Evolutionary conservation across 2,329 filamentous ascomycete genomes (phyloP).

Genomic region (Xylariaceae sp.): DNA sequence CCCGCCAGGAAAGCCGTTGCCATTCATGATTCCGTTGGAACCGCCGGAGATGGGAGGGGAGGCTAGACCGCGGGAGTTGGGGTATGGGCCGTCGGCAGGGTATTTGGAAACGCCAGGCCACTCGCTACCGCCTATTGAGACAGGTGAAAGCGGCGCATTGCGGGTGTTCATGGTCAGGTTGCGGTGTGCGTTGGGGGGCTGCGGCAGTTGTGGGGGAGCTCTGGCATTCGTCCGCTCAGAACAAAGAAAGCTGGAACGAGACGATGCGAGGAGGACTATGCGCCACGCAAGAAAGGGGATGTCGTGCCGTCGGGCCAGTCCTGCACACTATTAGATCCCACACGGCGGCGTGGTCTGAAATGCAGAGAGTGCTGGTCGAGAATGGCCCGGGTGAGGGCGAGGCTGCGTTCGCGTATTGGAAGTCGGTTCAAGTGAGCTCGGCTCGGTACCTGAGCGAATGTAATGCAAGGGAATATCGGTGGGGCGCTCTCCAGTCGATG

Average conservation of each 20-base stretch:
- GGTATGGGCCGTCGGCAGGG: slow-evolving; percentile 55
- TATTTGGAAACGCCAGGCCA: slow-evolving; percentile 73
- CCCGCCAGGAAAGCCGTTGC: slow-evolving; percentile 55
- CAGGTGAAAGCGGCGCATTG: slow-evolving; percentile 76
- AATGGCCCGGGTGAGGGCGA: too few relatives aligned
- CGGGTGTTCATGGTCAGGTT: slow-evolving; percentile 62
- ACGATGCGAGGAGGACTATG: slow-evolving; percentile 14
- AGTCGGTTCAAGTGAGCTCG: too few relatives aligned
- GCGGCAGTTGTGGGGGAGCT: slow-evolving; percentile 10
- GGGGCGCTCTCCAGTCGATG: too few relatives aligned
- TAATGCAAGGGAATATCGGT: too few relatives aligned
- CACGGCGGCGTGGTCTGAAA: slow-evolving; percentile 1
- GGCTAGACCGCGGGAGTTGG: slow-evolving; percentile 55
- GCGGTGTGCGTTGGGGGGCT: slow-evolving; percentile 9
- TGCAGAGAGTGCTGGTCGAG: too few relatives aligned
- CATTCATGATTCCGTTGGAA: slow-evolving; percentile 60
- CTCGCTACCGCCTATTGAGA: slow-evolving; percentile 80
- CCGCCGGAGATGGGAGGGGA: slow-evolving; percentile 70
- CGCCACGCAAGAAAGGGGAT: slow-evolving; percentile 15
- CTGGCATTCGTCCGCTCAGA: slow-evolving; percentile 14
- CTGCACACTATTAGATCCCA: slow-evolving; percentile 9
- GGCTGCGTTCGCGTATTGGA: too few relatives aligned
- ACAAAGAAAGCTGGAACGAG: slow-evolving; percentile 20
- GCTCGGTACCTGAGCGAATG: too few relatives aligned
- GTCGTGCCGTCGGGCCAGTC: slow-evolving; percentile 14